Percentiles rank a stretch among this genome's conserved stretches.
Conservation (phyloP, 1,284 basidiomycete species). For the Lentinula novae-zelandiae region DNA sequence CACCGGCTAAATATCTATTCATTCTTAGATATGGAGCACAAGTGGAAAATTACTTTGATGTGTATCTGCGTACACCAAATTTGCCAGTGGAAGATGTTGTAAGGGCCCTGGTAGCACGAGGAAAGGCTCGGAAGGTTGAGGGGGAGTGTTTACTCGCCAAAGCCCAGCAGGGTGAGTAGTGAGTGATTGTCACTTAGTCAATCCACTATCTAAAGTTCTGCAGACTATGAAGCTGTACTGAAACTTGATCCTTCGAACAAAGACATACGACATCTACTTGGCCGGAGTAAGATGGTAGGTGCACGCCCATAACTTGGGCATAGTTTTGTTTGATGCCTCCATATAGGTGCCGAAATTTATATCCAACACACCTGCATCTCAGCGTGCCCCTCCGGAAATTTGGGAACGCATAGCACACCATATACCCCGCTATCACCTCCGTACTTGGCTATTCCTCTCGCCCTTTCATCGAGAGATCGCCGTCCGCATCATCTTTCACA, state of each 20-base stretch:
- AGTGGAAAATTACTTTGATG: slow-evolving; percentile 61
- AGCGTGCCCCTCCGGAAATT: slow-evolving; percentile 56
- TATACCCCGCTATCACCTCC: slow-evolving; percentile 60
- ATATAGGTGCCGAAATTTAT: slow-evolving; percentile 35
- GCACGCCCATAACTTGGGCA: not conserved
- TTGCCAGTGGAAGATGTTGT: slow-evolving; percentile 46
- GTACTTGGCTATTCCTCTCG: slow-evolving; percentile 62
- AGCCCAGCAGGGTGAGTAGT: slow-evolving; percentile 50
- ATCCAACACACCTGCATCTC: slow-evolving; percentile 52
- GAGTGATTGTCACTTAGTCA: not conserved
- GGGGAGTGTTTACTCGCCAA: slow-evolving; percentile 50
- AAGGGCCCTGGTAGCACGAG: slow-evolving; percentile 52
- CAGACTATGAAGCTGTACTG: slow-evolving; percentile 57
- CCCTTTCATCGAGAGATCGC: slow-evolving; percentile 61
- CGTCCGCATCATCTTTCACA: slow-evolving; percentile 57
- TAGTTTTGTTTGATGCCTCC: not conserved
- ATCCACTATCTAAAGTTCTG: not conserved
- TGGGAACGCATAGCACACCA: slow-evolving; percentile 62
- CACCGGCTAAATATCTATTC: not conserved
- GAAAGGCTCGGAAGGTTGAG: slow-evolving; percentile 50
- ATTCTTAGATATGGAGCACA: slow-evolving; percentile 51
- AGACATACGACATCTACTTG: slow-evolving; percentile 46
- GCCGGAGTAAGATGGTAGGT: slow-evolving; percentile 42
- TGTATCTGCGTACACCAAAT: slow-evolving; percentile 58
- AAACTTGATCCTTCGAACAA: slow-evolving; percentile 56